Conservation (phyloP, 2,329 filamentous ascomycete species). For the Fusarium sp. region DNA sequence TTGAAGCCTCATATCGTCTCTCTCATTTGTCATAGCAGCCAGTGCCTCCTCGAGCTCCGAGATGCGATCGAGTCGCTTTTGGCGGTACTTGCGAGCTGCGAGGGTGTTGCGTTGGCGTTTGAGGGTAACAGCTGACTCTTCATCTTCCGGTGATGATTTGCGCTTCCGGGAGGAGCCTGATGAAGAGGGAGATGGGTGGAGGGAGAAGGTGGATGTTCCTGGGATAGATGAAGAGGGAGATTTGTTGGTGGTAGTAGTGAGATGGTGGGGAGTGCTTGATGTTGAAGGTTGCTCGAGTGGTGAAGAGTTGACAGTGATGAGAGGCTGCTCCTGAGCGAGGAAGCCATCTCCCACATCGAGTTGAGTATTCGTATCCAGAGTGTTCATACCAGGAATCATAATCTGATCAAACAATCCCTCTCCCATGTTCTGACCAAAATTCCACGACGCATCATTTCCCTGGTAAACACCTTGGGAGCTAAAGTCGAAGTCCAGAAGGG, state of each 20-base stretch:
- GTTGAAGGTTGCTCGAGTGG: conserved; percentile 14
- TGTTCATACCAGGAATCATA: conserved; percentile 13
- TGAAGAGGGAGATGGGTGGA: conserved; percentile 31
- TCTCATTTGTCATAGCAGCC: conserved; percentile 65
- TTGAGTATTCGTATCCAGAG: conserved; percentile 2
- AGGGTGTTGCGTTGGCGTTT: conserved; percentile 75
- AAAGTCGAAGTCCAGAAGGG: conserved; percentile 17
- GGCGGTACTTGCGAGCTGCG: conserved; percentile 75
- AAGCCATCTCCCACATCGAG: conserved; percentile 31
- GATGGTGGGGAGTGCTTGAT: conserved; percentile 8
- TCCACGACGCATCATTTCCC: conserved; percentile 17
- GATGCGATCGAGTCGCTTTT: conserved; percentile 74
- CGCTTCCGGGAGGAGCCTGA: conserved; percentile 34
- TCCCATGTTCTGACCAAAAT: conserved; percentile 4
- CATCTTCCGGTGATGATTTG: conserved; percentile 37
- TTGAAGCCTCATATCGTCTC: conserved; percentile 69
- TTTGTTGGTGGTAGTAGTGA: conserved; percentile 14
- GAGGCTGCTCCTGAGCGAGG: conserved; percentile 24
- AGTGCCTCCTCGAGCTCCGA: conserved; percentile 67
- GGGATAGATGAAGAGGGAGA: conserved; percentile 33
- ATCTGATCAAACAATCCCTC: conserved; percentile 27
- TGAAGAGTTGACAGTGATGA: conserved; percentile 20
- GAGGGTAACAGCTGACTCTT: conserved; percentile 43
- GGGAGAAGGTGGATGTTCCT: conserved; percentile 36
- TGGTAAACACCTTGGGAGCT: conserved; percentile 7